phyloP scores from a whole-genome alignment of 2,329 filamentous ascomycete species.

The Scedosporium dehoogii region DNA sequence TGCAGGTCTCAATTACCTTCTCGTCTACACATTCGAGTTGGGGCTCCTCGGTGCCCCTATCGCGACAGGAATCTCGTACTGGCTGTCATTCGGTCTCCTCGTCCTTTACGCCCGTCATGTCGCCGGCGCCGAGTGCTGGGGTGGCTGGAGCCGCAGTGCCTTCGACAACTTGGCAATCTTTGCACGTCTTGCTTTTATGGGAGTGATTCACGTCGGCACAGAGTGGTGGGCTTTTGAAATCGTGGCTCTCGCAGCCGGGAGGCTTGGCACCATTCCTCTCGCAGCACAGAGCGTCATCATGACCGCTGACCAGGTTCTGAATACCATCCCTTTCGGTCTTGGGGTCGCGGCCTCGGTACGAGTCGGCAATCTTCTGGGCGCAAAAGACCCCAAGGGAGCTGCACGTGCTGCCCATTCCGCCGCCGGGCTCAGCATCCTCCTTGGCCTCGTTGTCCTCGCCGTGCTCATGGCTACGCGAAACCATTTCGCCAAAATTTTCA shows the following conservation, averaged over 20 bases:
- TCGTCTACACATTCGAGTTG: constrained; percentile 61
- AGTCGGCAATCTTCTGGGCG: constrained; percentile 71
- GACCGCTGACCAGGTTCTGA: constrained; percentile 79
- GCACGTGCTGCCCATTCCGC: constrained; percentile 65
- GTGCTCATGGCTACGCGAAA: constrained; percentile 62
- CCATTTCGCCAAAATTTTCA: constrained; percentile 71
- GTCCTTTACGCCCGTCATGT: constrained; percentile 64
- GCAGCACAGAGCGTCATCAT: constrained; percentile 84
- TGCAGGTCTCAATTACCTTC: constrained; percentile 67
- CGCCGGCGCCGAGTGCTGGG: constrained; percentile 68
- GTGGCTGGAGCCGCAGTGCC: constrained; percentile 54
- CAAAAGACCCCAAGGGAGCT: constrained; percentile 54
- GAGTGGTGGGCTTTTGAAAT: constrained; percentile 97
- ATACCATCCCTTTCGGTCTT: constrained; percentile 77
- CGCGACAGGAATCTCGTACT: constrained; percentile 78
- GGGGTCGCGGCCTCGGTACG: constrained; percentile 72
- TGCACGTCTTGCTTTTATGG: constrained; percentile 62
- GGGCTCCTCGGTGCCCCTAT: constrained; percentile 72
- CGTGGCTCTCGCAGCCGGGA: constrained; percentile 71
- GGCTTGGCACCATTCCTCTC: constrained; percentile 67
- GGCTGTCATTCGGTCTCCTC: constrained; percentile 69
- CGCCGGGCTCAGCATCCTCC: constrained; percentile 59
- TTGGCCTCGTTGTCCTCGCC: constrained; percentile 57
- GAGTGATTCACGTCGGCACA: constrained; percentile 74
- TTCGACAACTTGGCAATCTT: constrained; percentile 62